These are phyloP conservation scores for Xylaria longipes DNA, from an alignment of 495 filamentous ascomycete genomes.

Conservation along the genomic window DNA sequence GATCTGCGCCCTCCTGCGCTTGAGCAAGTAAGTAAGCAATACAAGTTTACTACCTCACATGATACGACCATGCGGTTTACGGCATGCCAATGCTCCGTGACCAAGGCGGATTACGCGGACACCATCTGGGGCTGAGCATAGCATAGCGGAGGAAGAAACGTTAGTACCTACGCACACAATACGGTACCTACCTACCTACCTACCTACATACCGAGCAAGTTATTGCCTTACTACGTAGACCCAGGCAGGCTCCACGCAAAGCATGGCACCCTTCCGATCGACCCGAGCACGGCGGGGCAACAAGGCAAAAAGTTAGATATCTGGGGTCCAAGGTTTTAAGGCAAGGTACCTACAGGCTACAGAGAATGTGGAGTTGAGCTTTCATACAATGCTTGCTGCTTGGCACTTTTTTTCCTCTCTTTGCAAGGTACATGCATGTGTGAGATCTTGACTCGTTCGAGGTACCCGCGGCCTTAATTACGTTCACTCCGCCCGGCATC, in stretches of 20 bases:
- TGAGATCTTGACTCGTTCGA: conserved; percentile 5
- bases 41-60: background rate
- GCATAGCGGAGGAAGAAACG: background rate
- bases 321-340: conserved; percentile 12
- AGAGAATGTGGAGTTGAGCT: background rate
- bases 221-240: no score
- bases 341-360: background rate
- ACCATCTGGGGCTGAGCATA: background rate
- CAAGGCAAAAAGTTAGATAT: conserved; percentile 5
- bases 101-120: background rate
- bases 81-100: background rate
- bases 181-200: background rate
- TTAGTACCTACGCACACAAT: background rate
- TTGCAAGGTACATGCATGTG: background rate
- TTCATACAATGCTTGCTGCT: background rate
- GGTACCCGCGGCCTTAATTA: conserved; percentile 8
- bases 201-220: no score
- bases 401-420: background rate
- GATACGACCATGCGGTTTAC: background rate
- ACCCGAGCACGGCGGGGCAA: background rate
- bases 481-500: conserved; percentile 13
- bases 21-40: conserved; percentile 14
- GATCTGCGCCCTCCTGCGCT: background rate
- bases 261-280: conserved; percentile 12
- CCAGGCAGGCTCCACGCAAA: conserved; percentile 5